Evolutionary conservation across 306 rosid genomes (phyloP).

Genomic region (Pueraria montana): DNA sequence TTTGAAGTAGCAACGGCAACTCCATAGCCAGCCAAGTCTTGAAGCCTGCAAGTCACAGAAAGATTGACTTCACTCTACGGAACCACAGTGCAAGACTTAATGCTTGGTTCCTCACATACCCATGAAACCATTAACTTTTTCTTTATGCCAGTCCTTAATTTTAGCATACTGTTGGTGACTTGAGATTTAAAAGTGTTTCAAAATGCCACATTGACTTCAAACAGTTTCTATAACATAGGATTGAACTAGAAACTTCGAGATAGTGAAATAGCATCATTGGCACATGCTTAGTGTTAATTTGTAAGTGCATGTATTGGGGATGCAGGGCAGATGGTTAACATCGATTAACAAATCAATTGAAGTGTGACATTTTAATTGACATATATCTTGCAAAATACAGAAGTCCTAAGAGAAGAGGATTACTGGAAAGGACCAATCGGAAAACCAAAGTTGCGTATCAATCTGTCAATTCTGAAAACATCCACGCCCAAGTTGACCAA

Average conservation of each 20-base stretch:
- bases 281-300: constrained; percentile 7
- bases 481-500: constrained; percentile 86
- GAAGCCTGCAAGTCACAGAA: constrained; percentile 77
- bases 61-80: constrained; percentile 29
- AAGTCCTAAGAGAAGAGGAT: constrained; percentile 53
- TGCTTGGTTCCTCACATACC: constrained; percentile 23
- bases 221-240: constrained; percentile 5
- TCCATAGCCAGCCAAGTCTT: constrained; percentile 91
- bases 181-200: constrained; percentile 5
- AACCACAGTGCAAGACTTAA: neutral
- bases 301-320: neutral
- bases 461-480: constrained; percentile 78
- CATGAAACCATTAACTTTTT: constrained; percentile 20
- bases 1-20: constrained; percentile 73
- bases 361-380: constrained; percentile 12
- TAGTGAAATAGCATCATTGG: neutral
- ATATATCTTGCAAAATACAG: constrained; percentile 35
- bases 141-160: neutral
- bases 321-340: neutral
- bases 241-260: constrained; percentile 26
- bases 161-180: constrained; percentile 15
- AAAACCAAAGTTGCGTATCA: constrained; percentile 82
- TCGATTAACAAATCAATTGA: constrained; percentile 15
- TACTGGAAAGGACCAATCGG: constrained; percentile 98
- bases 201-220: constrained; percentile 23